phyloP scores from a whole-genome alignment of 2,329 filamentous ascomycete genomes.

The Colletotrichum eremochloae region DNA sequence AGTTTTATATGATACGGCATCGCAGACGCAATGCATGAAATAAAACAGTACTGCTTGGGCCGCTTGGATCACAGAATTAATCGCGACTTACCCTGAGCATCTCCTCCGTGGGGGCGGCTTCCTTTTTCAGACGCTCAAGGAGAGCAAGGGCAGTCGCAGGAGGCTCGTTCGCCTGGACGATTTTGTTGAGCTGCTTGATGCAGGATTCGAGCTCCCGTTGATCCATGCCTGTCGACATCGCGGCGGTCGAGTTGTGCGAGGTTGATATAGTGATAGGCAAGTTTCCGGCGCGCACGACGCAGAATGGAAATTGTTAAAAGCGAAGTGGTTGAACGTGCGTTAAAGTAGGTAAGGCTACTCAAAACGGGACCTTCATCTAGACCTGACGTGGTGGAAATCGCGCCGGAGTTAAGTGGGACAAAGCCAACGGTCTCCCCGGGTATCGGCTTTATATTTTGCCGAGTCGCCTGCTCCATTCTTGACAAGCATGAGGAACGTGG shows the following conservation, averaged over 20 bases:
- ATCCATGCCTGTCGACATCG: slow-evolving; percentile 70
- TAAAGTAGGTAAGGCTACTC: slow-evolving; percentile 20
- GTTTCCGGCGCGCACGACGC: slow-evolving; percentile 15
- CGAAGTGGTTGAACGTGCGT: slow-evolving; percentile 12
- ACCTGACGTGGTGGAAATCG: slow-evolving; percentile 33
- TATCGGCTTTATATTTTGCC: slow-evolving; percentile 32
- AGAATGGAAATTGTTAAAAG: not conserved
- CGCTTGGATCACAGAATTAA: not conserved
- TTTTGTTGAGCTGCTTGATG: slow-evolving; percentile 85
- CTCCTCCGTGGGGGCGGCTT: slow-evolving; percentile 88
- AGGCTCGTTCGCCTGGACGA: slow-evolving; percentile 80
- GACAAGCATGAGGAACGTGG: slow-evolving; percentile 9
- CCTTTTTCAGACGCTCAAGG: slow-evolving; percentile 83
- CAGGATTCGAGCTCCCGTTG: slow-evolving; percentile 83
- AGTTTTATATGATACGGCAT: slow-evolving; percentile 13
- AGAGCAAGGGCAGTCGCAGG: slow-evolving; percentile 78
- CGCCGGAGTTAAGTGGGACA: slow-evolving; percentile 36
- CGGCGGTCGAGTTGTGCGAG: not conserved
- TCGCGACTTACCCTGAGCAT: slow-evolving; percentile 77
- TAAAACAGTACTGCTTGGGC: not conserved
- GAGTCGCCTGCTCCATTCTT: not conserved
- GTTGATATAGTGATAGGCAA: not conserved
- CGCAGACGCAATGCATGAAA: slow-evolving; percentile 18
- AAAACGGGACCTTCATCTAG: slow-evolving; percentile 17
- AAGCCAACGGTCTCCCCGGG: slow-evolving; percentile 12